Evolutionary conservation across 2,329 filamentous ascomycete species (phyloP), one percentile per base, ranked within the genome.

Genomic region (Fusarium globosum): DNA sequence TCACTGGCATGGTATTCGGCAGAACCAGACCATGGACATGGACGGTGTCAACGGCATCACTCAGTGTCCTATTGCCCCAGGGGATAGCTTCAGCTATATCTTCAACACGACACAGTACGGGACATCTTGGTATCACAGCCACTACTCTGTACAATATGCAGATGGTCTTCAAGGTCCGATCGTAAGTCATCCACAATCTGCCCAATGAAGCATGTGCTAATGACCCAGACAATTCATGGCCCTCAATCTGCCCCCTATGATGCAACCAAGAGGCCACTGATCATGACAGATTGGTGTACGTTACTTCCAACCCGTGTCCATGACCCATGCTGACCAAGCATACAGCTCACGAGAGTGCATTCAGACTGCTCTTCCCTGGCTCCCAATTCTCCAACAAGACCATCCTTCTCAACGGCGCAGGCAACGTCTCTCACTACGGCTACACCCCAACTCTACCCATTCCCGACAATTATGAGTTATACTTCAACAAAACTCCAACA

Each of bases 81-180:
- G 67, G 0, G 60, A 76, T 0, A 57, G 49, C 23, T 77, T 70
- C 21, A 77, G 63, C 6, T 77, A 77, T 4, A 43, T 52, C 4
- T 77, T 73, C 28, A 73, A 71, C 1, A 66, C 75, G 0, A 65
- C 62, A 1, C 75, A 77, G 20, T 77, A 77, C 10, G 75, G 75
- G 10, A 77, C 75, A 1, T 75, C 69, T 1, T 77, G 75, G 75
- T 77, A 77, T 26, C 75, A 77, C 4, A 76, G 73, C 1, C 75
- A 77, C 33, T 76, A 77, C 15, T 73, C 71, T 14, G 46, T 76
- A 2, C 75, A 77, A 6, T 77, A 77, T 14, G 75, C 75, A 4
- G 75, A 77, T 53, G 75, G 75, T 0, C 43, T 77, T 6, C 71
- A 68, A 11, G 75, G 73, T 0, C 75, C 75, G 1, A 39, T 77